Evolutionary conservation across 2,329 filamentous ascomycete genomes (phyloP).

Genomic region (Neopestalotiopsis sp.): DNA sequence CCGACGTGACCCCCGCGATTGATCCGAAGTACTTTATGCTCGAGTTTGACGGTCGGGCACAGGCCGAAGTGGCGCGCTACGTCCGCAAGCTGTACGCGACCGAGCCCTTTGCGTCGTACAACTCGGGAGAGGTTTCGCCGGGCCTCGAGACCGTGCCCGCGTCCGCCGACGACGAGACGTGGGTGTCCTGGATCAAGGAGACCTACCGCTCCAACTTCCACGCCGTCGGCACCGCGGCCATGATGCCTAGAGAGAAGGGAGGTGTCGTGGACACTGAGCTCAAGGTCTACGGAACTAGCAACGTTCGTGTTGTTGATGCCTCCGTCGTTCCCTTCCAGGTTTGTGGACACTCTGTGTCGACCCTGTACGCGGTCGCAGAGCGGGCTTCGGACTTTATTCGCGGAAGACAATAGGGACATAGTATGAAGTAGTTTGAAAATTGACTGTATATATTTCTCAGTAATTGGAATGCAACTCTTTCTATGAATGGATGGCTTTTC

Average conservation of each 20-base stretch:
- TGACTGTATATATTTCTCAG: no score
- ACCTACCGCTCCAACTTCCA: slow-evolving; percentile 22
- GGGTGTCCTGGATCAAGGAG: slow-evolving; percentile 15
- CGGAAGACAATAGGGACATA: background rate
- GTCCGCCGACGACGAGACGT: slow-evolving; percentile 12
- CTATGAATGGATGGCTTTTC: no score
- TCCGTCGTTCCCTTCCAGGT: slow-evolving; percentile 41
- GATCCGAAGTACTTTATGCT: slow-evolving; percentile 48
- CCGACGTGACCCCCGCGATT: slow-evolving; percentile 31
- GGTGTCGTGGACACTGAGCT: slow-evolving; percentile 47
- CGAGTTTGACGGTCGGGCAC: slow-evolving; percentile 41
- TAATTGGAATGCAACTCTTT: no score
- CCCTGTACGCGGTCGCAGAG: slow-evolving; percentile 56
- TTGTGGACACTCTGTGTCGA: slow-evolving; percentile 52
- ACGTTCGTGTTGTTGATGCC: slow-evolving; percentile 24
- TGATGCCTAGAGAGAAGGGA: slow-evolving; percentile 47
- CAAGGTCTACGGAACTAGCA: slow-evolving; percentile 24
- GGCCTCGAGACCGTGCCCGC: slow-evolving; percentile 22
- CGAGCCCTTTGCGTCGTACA: slow-evolving; percentile 19
- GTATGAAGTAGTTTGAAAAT: background rate
- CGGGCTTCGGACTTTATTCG: slow-evolving; percentile 30
- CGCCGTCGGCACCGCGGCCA: slow-evolving; percentile 37
- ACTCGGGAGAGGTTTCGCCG: slow-evolving; percentile 24
- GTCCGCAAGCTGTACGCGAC: slow-evolving; percentile 27
- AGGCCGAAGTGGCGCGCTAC: slow-evolving; percentile 38